Base-by-base conservation (phyloP, 305 asterid species). In the Coffea humblotiana region DNA sequence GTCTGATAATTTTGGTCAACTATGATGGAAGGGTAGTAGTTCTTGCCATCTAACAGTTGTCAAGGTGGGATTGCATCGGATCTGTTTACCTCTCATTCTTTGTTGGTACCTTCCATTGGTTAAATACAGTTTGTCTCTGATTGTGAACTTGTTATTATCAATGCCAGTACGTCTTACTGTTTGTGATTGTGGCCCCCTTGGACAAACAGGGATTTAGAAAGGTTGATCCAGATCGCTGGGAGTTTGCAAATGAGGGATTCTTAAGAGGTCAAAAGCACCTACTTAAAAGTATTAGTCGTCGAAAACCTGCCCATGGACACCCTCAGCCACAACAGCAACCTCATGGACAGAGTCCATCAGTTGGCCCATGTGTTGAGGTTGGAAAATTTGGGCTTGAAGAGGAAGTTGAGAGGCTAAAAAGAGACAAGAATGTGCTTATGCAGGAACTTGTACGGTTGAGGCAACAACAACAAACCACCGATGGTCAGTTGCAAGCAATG, bases 161-260 rank as follows among this genome's bases (percentile, higher is more conserved):
- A 21, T 70, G 19, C 35, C 40, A 43, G 60, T 48, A 18, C 48
- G 37, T 65, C 76, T 61, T 13, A 40, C n/a, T 78, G 23, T 35
- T 11, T 19, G 12, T 52, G 25, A 52, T 68, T 61, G 63, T 56
- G 74, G 69, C 16, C 40, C 25, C 79, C 77, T 48, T 61, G 79
- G 69, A 64, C 77, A 78, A 79, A 78, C 90, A 93, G 97, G 98
- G 98, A 27, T 95, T 95, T 77, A 89, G 94, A 84, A 95, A 95
- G 88, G 94, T 93, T 69, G 98, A 90, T 84, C 97, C 98, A 19
- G 98, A 95, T 85, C 92, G 94, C 82, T 95, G 97, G 94, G 97
- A 93, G 88, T 93, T 95, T 78, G 97, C 98, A 61, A 93, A 92
- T 56, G 97, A 93, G 85, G 97, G 97, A n/a, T 94, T 94, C 82